Base-by-base conservation (phyloP, 2,329 filamentous ascomycete genomes). In the Didymella pomorum region DNA sequence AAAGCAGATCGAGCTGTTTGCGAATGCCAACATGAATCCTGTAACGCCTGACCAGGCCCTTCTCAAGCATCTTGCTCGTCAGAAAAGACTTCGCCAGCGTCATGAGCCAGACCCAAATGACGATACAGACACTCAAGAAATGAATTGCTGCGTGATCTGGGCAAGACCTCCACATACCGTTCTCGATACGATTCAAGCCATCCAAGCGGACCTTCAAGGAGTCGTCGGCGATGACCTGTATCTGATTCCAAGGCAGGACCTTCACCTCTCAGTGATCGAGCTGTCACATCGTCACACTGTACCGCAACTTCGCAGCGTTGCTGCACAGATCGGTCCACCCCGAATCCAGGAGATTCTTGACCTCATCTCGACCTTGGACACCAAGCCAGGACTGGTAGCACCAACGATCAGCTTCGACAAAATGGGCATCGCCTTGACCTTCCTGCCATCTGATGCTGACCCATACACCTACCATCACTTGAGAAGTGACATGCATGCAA, bases 401-500 rank as follows among this genome's bases (percentile, higher is more conserved):
- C 61, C 63, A 12, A 60, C 41, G 10, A 26, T 66, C 8, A 52
- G 46, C 31, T 59, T 64, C 26, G 61, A 66, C 28, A 51, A 52
- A 14, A 59, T 61, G 62, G 63, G 63, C 6, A 51, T 66, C 16
- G 61, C 63, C 7, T n/a, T 64, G 18, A 64, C 46, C 37, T 64
- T 61, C 16, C 21, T 66, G 9, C 61, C 61, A 18, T 46, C 47
- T 8, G 25, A 25, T 6, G 14, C 44, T 2, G 14, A 39, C 4
- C 7, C 21, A 20, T 62, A 62, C 44, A 64, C 61, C 14, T 64
- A 62, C 28, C 58, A 66, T 33, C 61, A 64, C 35, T 42, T 66
- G 18, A 48, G 56, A 20, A 59, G 52, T 21, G 54, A 62, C 18
- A 61, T 59, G 61, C 59, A 66, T 49, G 47, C 51, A 10, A 1